phyloP scores from a whole-genome alignment of 345 rosid species.

The Euphorbia peplus region DNA sequence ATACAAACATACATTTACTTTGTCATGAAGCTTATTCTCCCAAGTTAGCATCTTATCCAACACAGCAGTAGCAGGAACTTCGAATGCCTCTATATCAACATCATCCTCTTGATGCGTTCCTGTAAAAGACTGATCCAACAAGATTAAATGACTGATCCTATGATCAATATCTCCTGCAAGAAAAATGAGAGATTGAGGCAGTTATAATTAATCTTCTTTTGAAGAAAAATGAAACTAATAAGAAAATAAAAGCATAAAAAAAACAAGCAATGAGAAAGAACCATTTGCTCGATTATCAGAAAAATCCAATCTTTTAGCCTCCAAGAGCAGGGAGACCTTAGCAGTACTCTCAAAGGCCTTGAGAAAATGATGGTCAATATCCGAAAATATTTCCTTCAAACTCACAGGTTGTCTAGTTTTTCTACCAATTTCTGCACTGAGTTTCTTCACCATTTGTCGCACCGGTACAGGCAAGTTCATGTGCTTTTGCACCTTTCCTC shows the following conservation, averaged over 20 bases:
- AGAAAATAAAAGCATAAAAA: too few species aligned
- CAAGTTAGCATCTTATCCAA: slow-evolving; percentile 93
- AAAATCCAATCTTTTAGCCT: too few species aligned
- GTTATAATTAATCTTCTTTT: too few species aligned
- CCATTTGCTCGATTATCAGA: slow-evolving; percentile 77
- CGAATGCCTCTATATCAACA: too few species aligned
- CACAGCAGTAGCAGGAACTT: slow-evolving; percentile 93
- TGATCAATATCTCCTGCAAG: slow-evolving; percentile 41
- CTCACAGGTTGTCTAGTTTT: slow-evolving; percentile 20
- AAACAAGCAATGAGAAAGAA: too few species aligned
- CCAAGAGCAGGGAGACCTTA: slow-evolving; percentile 87
- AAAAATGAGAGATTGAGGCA: too few species aligned
- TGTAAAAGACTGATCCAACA: too few species aligned
- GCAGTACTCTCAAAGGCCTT: slow-evolving; percentile 89
- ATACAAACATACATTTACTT: slow-evolving; percentile 68
- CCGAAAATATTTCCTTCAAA: slow-evolving; percentile 50
- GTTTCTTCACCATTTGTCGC: too few species aligned
- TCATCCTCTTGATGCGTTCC: too few species aligned
- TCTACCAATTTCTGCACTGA: too few species aligned
- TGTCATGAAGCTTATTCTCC: slow-evolving; percentile 94
- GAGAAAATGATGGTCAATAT: slow-evolving; percentile 85
- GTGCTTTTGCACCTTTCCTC: slow-evolving; percentile 27
- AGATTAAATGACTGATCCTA: too few species aligned
- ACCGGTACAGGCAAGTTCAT: slow-evolving; percentile 26
- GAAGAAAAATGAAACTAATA: too few species aligned